Percentiles rank a stretch among this genome's conserved stretches.
phyloP scores from a whole-genome alignment of 169 alveolate species.

The Cryptosporidium canis region DNA sequence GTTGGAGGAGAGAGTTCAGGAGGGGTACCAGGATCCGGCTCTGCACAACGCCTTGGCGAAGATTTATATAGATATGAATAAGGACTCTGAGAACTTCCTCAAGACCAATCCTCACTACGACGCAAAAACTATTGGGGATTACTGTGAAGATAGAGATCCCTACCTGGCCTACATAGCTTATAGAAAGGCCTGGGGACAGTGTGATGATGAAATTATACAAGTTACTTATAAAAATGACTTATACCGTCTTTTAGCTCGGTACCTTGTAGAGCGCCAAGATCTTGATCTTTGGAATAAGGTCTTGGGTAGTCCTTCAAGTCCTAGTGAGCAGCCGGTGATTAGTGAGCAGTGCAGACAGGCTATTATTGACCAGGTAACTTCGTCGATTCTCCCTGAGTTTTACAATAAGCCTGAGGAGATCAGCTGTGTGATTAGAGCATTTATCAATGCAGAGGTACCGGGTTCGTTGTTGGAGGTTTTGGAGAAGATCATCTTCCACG shows the following conservation, averaged over 20 bases:
- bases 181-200: slow-evolving; percentile 96
- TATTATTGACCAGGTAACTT: slow-evolving; percentile 95
- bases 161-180: slow-evolving; percentile 98
- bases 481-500: slow-evolving; percentile 94
- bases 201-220: slow-evolving; percentile 96
- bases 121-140: slow-evolving; percentile 96
- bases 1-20: slow-evolving; percentile 97
- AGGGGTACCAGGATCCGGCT: slow-evolving; percentile 95
- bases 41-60: slow-evolving; percentile 98
- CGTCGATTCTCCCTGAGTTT: slow-evolving; percentile 95
- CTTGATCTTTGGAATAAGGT: slow-evolving; percentile 96
- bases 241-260: slow-evolving; percentile 95
- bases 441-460: slow-evolving; percentile 95
- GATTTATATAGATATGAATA: slow-evolving; percentile 96
- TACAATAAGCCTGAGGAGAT: slow-evolving; percentile 93
- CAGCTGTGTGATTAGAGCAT: slow-evolving; percentile 92
- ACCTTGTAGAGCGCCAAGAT: slow-evolving; percentile 95
- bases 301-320: slow-evolving; percentile 79
- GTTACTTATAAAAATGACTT: slow-evolving; percentile 96
- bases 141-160: slow-evolving; percentile 99
- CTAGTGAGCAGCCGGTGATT: not conserved
- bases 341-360: slow-evolving; percentile 92
- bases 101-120: slow-evolving; percentile 96
- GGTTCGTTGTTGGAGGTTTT: slow-evolving; percentile 93
- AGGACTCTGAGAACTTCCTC: slow-evolving; percentile 95